phyloP scores from a whole-genome alignment of 2,329 filamentous ascomycete genomes.

The Fusarium camptoceras region DNA sequence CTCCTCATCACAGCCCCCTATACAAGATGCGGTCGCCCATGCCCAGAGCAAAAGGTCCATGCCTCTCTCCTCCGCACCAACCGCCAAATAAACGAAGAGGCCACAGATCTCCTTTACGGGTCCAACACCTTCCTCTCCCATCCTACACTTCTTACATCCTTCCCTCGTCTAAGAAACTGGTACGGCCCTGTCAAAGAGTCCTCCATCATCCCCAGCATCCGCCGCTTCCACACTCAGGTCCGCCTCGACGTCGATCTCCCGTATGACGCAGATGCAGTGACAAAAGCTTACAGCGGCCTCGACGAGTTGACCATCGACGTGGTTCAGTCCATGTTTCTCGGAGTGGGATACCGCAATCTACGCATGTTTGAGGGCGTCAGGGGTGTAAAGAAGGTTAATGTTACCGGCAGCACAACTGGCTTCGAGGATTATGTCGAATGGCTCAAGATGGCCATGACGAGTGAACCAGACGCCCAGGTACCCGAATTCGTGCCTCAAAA shows the following conservation, averaged over 20 bases:
- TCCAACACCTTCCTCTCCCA: conserved; percentile 60
- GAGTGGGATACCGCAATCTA: conserved; percentile 54
- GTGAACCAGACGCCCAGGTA: conserved; percentile 37
- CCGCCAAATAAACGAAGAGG: conserved; percentile 57
- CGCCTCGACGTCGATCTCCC: conserved; percentile 56
- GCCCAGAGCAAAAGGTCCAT: conserved; percentile 46
- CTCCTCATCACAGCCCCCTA: conserved; percentile 55
- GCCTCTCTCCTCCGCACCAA: conserved; percentile 56
- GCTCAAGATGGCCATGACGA: conserved; percentile 55
- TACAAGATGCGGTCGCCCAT: conserved; percentile 38
- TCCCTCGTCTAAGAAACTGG: conserved; percentile 54
- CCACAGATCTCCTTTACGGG: conserved; percentile 56
- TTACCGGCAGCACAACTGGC: conserved; percentile 55
- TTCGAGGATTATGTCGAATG: conserved; percentile 58
- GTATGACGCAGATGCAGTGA: conserved; percentile 48
- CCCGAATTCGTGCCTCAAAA: conserved; percentile 39
- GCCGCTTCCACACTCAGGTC: conserved; percentile 54
- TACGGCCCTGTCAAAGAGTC: conserved; percentile 50
- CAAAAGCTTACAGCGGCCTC: conserved; percentile 52
- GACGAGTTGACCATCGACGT: conserved; percentile 57
- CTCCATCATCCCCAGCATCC: conserved; percentile 50
- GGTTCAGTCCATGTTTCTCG: conserved; percentile 54
- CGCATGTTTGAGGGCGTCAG: conserved; percentile 57
- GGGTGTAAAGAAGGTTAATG: conserved; percentile 52
- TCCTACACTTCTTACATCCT: conserved; percentile 54